A percentile compares a stretch with the other conserved stretches of the same genome.
These are phyloP conservation scores for Suillus placidus DNA, from an alignment of 768 basidiomycete genomes.

Conservation along the genomic window DNA sequence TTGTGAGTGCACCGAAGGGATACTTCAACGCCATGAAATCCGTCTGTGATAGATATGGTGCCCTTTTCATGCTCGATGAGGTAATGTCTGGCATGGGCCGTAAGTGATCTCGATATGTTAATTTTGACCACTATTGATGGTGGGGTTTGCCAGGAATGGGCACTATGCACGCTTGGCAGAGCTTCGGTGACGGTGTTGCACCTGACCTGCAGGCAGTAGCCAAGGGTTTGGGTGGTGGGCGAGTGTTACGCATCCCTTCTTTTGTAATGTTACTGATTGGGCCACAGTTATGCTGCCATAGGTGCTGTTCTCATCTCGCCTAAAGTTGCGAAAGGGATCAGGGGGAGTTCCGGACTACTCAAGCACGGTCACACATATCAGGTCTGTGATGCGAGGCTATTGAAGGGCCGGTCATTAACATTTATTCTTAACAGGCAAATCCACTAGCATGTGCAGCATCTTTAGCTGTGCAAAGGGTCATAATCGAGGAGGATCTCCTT, in stretches of 20 bases:
- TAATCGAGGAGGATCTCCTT: conserved; percentile 70
- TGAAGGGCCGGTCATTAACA: conserved; percentile 7
- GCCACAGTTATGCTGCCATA: conserved; percentile 71
- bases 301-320: conserved; percentile 80
- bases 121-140: not conserved
- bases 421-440: conserved; percentile 50
- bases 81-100: conserved; percentile 94
- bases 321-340: conserved; percentile 69
- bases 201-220: conserved; percentile 90
- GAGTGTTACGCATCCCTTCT: conserved; percentile 24
- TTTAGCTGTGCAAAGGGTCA: conserved; percentile 78
- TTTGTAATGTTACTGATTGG: conserved; percentile 6
- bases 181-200: conserved; percentile 71
- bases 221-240: conserved; percentile 91
- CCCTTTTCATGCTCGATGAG: conserved; percentile 84
- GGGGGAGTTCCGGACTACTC: conserved; percentile 68
- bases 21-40: conserved; percentile 87
- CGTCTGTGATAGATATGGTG: conserved; percentile 74
- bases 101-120: conserved; percentile 40
- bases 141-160: conserved; percentile 66
- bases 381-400: conserved; percentile 35
- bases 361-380: conserved; percentile 90
- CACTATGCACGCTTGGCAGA: conserved; percentile 85
- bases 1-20: conserved; percentile 74
- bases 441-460: conserved; percentile 79